A percentile compares a stretch with the other conserved stretches of the same genome.
Evolutionary conservation across 805 yeast species (phyloP).

Genomic region (Starmerella powellii): DNA sequence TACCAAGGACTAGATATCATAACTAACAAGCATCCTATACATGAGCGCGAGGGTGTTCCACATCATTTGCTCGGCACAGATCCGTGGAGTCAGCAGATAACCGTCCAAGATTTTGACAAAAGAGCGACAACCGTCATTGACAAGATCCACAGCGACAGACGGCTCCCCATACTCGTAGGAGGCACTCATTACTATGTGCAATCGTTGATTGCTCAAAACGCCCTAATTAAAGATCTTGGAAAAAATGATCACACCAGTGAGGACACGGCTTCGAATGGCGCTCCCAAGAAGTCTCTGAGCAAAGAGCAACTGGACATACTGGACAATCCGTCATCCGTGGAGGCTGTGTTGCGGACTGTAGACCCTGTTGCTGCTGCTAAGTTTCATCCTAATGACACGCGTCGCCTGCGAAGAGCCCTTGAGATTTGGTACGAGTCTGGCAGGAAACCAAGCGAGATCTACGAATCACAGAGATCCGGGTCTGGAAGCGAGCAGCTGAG

Average conservation of each 20-base stretch:
- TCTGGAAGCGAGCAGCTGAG: slow-evolving; percentile 26
- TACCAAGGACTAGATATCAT: slow-evolving; percentile 60
- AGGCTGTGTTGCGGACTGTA: slow-evolving; percentile 34
- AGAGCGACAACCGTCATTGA: slow-evolving; percentile 52
- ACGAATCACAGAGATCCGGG: slow-evolving; percentile 50
- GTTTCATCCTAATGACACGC: slow-evolving; percentile 81
- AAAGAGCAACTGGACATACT: slow-evolving; percentile 9
- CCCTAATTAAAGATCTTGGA: slow-evolving; percentile 37
- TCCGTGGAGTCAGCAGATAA: slow-evolving; percentile 53
- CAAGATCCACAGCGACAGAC: slow-evolving; percentile 53
- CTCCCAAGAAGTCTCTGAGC: neutral
- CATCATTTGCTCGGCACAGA: slow-evolving; percentile 87
- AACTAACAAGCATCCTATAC: slow-evolving; percentile 83
- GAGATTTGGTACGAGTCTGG: slow-evolving; percentile 67
- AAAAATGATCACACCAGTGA: neutral
- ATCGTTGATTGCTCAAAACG: slow-evolving; percentile 58
- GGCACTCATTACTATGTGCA: slow-evolving; percentile 93
- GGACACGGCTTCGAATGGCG: neutral
- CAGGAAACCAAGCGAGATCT: slow-evolving; percentile 55
- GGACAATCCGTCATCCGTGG: slow-evolving; percentile 29
- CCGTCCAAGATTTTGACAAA: slow-evolving; percentile 59
- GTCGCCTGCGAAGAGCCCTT: slow-evolving; percentile 67
- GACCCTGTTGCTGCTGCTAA: slow-evolving; percentile 69
- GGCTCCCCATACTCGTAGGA: slow-evolving; percentile 80
- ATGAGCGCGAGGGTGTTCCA: slow-evolving; percentile 57